Evolutionary conservation across 257 asterid genomes (phyloP).

Genomic region (Fraxinus pennsylvanica): DNA sequence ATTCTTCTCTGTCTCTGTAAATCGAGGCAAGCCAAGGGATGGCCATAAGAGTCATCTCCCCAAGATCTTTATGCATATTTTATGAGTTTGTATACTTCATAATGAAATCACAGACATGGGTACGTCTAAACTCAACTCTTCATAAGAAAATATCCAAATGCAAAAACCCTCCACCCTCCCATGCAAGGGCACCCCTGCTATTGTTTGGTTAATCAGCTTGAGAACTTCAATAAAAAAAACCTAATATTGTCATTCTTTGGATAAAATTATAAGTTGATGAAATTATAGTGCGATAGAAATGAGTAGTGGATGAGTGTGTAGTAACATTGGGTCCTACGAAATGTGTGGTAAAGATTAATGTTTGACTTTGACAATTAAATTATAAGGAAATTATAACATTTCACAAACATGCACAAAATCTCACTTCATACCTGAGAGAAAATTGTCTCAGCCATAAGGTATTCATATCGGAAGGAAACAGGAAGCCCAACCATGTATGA

Average conservation of each 20-base stretch:
- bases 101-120: background rate
- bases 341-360: no score
- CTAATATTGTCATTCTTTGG: background rate
- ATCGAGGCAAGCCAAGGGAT: background rate
- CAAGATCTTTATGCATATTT: background rate
- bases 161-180: background rate
- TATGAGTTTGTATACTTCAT: background rate
- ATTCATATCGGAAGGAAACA: constrained; percentile 92
- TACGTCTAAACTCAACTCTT: background rate
- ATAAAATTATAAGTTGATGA: no score
- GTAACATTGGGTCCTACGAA: no score
- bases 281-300: no score
- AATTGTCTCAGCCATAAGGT: constrained; percentile 98
- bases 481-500: constrained; percentile 97
- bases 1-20: background rate
- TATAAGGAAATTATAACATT: no score
- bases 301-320: no score
- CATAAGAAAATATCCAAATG: background rate
- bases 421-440: constrained; percentile 79
- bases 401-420: background rate
- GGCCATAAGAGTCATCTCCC: background rate
- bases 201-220: constrained; percentile 7
- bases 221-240: constrained; percentile 10
- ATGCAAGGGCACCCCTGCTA: background rate
- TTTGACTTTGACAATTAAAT: no score